phyloP scores from a whole-genome alignment of 768 basidiomycete species.

The Mycena vulgaris region DNA sequence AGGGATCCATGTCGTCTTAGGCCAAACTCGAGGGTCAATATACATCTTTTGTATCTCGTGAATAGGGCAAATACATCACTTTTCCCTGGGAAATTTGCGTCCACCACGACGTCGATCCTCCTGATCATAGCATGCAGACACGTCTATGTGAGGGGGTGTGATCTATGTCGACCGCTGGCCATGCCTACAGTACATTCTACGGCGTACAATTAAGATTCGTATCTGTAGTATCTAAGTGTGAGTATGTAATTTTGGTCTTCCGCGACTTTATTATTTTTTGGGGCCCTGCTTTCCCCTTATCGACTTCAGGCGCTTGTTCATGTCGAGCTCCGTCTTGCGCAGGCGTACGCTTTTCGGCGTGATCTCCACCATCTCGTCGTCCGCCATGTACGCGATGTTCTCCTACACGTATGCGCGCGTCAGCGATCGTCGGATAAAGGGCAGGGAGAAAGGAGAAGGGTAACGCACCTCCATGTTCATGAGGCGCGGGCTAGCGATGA shows the following conservation, averaged over 20 bases:
- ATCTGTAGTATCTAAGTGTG: neutral
- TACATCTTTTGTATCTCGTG: no score
- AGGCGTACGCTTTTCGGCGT: conserved; percentile 59
- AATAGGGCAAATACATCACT: no score
- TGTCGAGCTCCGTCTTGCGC: conserved; percentile 59
- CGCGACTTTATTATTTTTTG: conserved; percentile 36
- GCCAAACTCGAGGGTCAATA: neutral
- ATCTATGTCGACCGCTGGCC: neutral
- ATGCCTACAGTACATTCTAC: neutral
- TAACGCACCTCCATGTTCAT: conserved; percentile 60
- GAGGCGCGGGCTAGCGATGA: conserved; percentile 57
- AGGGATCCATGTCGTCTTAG: neutral
- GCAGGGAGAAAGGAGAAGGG: neutral
- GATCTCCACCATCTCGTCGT: conserved; percentile 65
- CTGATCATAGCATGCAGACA: no score
- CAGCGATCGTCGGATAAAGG: neutral
- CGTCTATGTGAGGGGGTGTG: neutral
- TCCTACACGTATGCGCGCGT: conserved; percentile 37
- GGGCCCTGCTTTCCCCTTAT: conserved; percentile 38
- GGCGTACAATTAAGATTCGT: neutral
- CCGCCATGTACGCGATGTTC: conserved; percentile 63
- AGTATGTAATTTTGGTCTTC: conserved; percentile 5
- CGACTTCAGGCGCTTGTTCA: conserved; percentile 51
- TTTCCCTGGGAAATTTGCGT: no score
- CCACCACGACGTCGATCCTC: no score